phyloP scores from a whole-genome alignment of 257 asterid species.

The Solanum arcanum region DNA sequence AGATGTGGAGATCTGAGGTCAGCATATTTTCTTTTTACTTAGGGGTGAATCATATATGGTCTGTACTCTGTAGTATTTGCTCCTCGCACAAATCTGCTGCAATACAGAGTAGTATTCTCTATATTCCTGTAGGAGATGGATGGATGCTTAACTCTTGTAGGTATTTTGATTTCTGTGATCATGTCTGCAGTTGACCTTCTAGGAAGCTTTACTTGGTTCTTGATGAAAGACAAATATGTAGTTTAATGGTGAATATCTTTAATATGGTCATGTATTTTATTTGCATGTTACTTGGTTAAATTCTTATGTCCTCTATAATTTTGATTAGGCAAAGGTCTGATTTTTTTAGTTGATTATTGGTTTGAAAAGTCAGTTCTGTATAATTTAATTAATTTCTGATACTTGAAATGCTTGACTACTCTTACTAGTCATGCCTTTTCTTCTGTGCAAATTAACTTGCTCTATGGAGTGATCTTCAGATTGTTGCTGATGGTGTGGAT shows the following conservation, averaged over 20 bases:
- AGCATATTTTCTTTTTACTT: slow-evolving; percentile 6
- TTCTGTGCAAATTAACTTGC: neutral
- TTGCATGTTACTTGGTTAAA: neutral
- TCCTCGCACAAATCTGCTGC: neutral
- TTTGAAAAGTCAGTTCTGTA: neutral
- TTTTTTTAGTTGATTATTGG: neutral
- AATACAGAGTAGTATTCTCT: neutral
- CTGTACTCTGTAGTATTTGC: neutral
- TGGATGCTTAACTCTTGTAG: neutral
- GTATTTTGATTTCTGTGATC: neutral
- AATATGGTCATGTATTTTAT: neutral
- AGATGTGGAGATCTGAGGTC: slow-evolving; percentile 89
- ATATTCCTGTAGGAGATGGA: neutral
- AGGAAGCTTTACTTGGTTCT: neutral
- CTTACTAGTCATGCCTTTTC: neutral
- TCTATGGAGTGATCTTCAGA: slow-evolving; percentile 24
- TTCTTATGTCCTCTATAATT: neutral
- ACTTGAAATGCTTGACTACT: neutral
- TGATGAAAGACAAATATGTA: neutral
- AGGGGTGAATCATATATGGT: neutral
- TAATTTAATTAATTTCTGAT: no score
- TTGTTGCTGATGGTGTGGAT: slow-evolving; percentile 80
- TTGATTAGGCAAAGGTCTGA: neutral
- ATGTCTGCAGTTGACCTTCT: neutral
- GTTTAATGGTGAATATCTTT: neutral